These are phyloP conservation scores for Blumeria hordei DNA, from an alignment of 2,329 filamentous ascomycete species.

Conservation along the genomic window DNA sequence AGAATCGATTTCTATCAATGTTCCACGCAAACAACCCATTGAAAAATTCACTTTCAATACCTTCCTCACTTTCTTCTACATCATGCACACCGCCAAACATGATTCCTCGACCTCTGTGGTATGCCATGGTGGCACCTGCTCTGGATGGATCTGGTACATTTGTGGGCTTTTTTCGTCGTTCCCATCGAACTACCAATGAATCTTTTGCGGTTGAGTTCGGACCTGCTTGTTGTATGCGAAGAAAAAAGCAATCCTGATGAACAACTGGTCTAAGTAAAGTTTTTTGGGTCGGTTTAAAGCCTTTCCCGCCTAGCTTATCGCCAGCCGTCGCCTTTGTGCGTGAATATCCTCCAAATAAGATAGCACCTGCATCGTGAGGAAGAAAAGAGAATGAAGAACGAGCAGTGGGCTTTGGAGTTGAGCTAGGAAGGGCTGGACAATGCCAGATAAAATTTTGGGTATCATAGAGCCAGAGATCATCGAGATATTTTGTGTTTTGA, in stretches of 20 bases:
- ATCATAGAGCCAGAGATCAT: constrained; percentile 91
- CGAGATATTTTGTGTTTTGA: constrained; percentile 79
- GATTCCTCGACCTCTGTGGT: constrained; percentile 81
- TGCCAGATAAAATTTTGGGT: constrained; percentile 71
- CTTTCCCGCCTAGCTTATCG: constrained; percentile 35
- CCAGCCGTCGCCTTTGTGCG: constrained; percentile 51
- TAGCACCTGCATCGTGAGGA: constrained; percentile 72
- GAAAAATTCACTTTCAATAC: constrained; percentile 94
- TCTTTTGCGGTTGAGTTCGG: constrained; percentile 40
- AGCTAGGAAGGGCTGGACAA: constrained; percentile 47
- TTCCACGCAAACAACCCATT: constrained; percentile 84
- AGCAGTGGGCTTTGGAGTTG: constrained; percentile 69
- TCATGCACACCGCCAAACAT: constrained; percentile 89
- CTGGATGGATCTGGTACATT: constrained; percentile 67
- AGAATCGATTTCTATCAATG: constrained; percentile 84
- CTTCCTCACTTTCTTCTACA: constrained; percentile 74
- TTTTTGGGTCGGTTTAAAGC: constrained; percentile 30
- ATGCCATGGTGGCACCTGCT: constrained; percentile 80
- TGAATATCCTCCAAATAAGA: constrained; percentile 84
- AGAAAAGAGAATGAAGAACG: constrained; percentile 80
- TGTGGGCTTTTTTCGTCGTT: constrained; percentile 73
- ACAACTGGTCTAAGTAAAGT: constrained; percentile 68
- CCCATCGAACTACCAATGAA: constrained; percentile 62
- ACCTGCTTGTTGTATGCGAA: constrained; percentile 52
- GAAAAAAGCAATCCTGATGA: constrained; percentile 86